Base-by-base conservation (phyloP, 2,329 filamentous ascomycete genomes). In the Neocucurbitaria cava region DNA sequence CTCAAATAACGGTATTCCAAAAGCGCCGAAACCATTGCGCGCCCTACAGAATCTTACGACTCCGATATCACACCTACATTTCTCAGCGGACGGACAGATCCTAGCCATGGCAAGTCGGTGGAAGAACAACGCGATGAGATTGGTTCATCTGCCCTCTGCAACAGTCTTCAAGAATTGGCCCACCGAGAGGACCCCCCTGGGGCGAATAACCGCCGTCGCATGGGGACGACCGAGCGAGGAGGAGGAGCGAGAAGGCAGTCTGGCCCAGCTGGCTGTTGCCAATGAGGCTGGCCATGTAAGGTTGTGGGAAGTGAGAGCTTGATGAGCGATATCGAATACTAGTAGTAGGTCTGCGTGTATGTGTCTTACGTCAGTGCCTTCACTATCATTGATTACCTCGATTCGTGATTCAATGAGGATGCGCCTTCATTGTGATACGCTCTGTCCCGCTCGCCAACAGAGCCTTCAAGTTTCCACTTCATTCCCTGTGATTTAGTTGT, bases 121-220 rank as follows among this genome's bases (percentile, higher is more conserved):
- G 83, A 96, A 96, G 83, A 89, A 89, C 72, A 92, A 97, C 77
- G 91, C 93, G 0, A 78, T 99, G 74, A 84, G 90, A 69, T 79
- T 99, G 62, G 92, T 94, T 28, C 95, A 99, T 76, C 79, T 99
- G 64, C 93, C 94, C 0, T 93, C 86, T 64, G 96, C 92, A 75
- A 96, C 92, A 1, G 91, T 98, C 18, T 99, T 95, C 82, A 87
- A 89, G 69, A 99, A 99, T 77, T 99, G 95, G 95, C 95, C 95
- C 21, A 99, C 94, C 49, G 86, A 87, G 60, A 88, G 90, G 73
- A 99, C 95, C 52, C 92, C 93, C 0, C 77, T 99, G 57, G 95
- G 95, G 0, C 84, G 92, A 54, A 87, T 98, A 62, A 90, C 91
- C 2, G 72, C 78, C 10, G 70, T 85, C 60, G 78, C 81, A 17